These are phyloP conservation scores for Taphrina pruni DNA, from an alignment of 1,139 yeast species.

Conservation along the genomic window DNA sequence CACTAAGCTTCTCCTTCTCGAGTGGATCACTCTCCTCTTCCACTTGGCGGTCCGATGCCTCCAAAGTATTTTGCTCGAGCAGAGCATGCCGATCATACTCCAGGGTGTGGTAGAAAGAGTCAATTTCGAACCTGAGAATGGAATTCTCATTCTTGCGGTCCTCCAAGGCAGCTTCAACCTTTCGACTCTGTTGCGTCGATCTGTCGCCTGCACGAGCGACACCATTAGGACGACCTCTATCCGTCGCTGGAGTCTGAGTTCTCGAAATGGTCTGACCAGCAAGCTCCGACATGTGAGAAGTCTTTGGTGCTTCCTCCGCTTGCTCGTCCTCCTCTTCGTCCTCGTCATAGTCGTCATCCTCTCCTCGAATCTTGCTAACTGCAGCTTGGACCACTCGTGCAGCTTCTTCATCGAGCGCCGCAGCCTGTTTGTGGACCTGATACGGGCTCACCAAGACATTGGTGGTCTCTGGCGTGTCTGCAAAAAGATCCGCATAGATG, in stretches of 20 bases:
- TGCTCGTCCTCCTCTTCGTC: slow-evolving; percentile 49
- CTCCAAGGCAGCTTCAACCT: slow-evolving; percentile 42
- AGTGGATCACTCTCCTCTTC: slow-evolving; percentile 45
- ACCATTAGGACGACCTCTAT: slow-evolving; percentile 27
- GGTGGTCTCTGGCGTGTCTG: slow-evolving; percentile 7
- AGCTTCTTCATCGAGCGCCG: slow-evolving; percentile 7
- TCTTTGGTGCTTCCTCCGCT: slow-evolving; percentile 44
- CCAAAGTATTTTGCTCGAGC: slow-evolving; percentile 42
- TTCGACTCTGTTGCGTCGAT: slow-evolving; percentile 25
- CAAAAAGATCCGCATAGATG: slow-evolving; percentile 36
- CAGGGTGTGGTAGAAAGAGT: slow-evolving; percentile 35
- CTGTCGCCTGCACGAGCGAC: slow-evolving; percentile 23
- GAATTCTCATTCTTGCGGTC: slow-evolving; percentile 37
- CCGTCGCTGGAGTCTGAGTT: slow-evolving; percentile 32
- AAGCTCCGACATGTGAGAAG: not conserved
- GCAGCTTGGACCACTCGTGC: slow-evolving; percentile 36
- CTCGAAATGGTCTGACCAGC: slow-evolving; percentile 42
- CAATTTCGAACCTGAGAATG: slow-evolving; percentile 23
- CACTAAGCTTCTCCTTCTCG: slow-evolving; percentile 47
- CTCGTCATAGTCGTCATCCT: slow-evolving; percentile 48
- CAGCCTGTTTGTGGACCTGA: slow-evolving; percentile 19
- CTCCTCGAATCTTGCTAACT: slow-evolving; percentile 39
- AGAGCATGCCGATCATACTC: slow-evolving; percentile 38
- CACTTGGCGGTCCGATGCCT: slow-evolving; percentile 43
- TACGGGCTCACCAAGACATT: slow-evolving; percentile 19